These are phyloP conservation scores for Aspergillus sp. DNA, from an alignment of 2,329 filamentous ascomycete genomes.

Conservation along the genomic window DNA sequence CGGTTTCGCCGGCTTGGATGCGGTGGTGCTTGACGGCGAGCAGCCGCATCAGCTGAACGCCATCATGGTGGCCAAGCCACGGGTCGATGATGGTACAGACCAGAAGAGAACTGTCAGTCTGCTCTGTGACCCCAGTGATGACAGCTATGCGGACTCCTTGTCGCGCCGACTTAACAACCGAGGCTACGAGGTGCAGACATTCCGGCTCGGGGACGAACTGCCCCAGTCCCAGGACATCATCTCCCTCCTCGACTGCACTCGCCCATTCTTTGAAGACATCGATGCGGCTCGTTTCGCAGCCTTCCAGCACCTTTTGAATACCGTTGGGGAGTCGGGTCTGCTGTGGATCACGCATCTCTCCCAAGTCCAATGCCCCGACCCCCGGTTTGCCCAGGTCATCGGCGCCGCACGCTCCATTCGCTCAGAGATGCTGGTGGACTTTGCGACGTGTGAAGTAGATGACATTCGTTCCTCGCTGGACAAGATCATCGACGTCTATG, in stretches of 20 bases:
- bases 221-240: constrained; percentile 9
- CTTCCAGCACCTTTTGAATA: not conserved
- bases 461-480: constrained; percentile 4
- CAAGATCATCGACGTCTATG: constrained; percentile 16
- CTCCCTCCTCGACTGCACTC: constrained; percentile 16
- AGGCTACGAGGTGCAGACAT: constrained; percentile 4
- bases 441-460: constrained; percentile 29
- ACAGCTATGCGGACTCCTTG: not conserved
- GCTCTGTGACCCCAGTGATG: not conserved
- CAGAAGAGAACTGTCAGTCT: not conserved
- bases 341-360: constrained; percentile 33
- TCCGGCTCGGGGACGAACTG: not conserved
- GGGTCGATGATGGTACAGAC: not conserved
- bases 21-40: not conserved
- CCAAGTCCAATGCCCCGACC: constrained; percentile 30
- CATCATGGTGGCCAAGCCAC: not conserved
- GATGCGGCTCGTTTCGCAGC: not conserved
- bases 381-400: constrained; percentile 28
- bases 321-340: constrained; percentile 12
- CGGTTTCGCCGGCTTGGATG: constrained; percentile 11
- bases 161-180: not conserved
- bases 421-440: constrained; percentile 26
- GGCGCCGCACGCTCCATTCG: constrained; percentile 34
- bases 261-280: constrained; percentile 16
- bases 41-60: not conserved